Percentiles rank a stretch among this genome's conserved stretches.
Conservation (phyloP, 228 moss, liverwort and hornwort genomes). For the Sphagnum fallax region DNA sequence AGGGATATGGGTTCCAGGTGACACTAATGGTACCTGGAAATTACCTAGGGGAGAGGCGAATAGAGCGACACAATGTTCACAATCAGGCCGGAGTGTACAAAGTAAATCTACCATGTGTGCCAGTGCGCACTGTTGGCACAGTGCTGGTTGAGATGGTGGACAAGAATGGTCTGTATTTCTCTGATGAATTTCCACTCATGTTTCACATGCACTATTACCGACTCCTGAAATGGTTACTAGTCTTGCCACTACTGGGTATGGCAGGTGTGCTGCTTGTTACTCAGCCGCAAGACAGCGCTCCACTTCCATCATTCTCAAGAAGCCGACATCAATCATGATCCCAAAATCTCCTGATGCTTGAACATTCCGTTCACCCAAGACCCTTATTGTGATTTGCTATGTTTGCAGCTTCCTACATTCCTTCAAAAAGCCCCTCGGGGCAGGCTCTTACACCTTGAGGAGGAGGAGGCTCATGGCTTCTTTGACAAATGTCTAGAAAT, state of each 20-base stretch:
- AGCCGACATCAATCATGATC: constrained; percentile 50
- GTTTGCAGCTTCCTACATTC: no score
- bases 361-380: no score
- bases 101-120: constrained; percentile 62
- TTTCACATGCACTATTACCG: constrained; percentile 97
- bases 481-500: no score
- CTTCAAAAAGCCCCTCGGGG: no score
- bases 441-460: no score
- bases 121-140: constrained; percentile 61
- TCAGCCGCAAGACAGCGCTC: constrained; percentile 63
- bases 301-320: constrained; percentile 74
- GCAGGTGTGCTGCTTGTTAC: constrained; percentile 65
- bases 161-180: constrained; percentile 83
- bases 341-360: not conserved
- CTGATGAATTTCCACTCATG: constrained; percentile 84
- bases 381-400: no score
- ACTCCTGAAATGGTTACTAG: constrained; percentile 87
- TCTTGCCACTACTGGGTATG: constrained; percentile 80
- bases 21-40: constrained; percentile 76
- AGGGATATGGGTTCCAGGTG: constrained; percentile 28
- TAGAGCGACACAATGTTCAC: constrained; percentile 28
- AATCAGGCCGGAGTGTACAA: constrained; percentile 64
- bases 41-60: constrained; percentile 71
- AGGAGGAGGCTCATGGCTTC: no score
- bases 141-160: constrained; percentile 92